These are phyloP conservation scores for Colletotrichum phormii DNA, from an alignment of 2,329 filamentous ascomycete species.

Conservation along the genomic window DNA sequence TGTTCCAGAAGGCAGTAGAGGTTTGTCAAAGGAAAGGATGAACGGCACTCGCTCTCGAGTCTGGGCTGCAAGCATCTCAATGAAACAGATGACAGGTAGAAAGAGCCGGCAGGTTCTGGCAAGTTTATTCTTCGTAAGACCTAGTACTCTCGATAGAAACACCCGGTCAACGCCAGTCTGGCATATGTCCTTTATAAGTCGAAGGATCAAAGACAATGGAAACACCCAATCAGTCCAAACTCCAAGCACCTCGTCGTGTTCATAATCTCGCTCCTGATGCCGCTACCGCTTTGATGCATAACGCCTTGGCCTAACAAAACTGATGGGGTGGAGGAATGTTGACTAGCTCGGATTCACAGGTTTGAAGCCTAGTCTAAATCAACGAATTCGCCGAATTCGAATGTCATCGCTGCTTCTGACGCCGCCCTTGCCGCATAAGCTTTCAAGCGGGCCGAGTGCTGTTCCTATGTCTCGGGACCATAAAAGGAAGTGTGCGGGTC, in stretches of 20 bases:
- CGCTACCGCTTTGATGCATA: conserved; percentile 30
- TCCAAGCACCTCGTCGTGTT: conserved; percentile 30
- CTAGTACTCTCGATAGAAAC: background rate
- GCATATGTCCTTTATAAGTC: background rate
- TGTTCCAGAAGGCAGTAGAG: background rate
- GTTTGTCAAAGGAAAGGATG: background rate
- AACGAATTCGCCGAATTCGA: too few species aligned
- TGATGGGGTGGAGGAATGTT: background rate
- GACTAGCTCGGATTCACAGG: background rate
- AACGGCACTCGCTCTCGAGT: too few species aligned
- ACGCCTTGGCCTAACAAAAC: conserved; percentile 23
- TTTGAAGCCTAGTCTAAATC: conserved; percentile 40
- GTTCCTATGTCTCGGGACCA: conserved; percentile 49
- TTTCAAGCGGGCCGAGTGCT: background rate
- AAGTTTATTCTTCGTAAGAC: background rate
- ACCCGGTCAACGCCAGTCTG: background rate
- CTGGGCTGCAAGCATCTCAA: background rate
- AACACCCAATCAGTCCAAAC: background rate
- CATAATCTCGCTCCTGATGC: conserved; percentile 30
- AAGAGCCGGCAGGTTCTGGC: conserved; percentile 1
- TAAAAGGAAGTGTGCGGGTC: conserved; percentile 51
- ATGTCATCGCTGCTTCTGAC: background rate
- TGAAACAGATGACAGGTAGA: background rate
- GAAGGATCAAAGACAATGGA: background rate
- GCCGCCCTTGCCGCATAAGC: background rate